phyloP scores from a whole-genome alignment of 1,284 basidiomycete species.

The Mrakiaceae sp. region DNA sequence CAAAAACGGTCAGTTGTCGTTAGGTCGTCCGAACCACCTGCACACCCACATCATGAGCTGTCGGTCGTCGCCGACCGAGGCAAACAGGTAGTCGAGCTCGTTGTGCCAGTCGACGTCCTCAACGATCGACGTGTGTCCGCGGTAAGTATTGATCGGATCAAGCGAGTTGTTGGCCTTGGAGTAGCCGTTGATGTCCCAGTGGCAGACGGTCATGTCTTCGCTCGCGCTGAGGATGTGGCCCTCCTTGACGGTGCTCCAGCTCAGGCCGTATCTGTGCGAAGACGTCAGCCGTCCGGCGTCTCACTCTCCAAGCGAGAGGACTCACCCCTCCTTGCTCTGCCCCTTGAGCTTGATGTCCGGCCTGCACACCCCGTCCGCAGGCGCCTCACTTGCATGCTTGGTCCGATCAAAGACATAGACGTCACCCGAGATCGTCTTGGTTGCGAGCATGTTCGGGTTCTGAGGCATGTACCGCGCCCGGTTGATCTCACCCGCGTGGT shows the following conservation, averaged over 20 bases:
- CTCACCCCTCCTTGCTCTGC: conserved; percentile 85
- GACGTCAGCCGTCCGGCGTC: conserved; percentile 4
- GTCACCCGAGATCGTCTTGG: conserved; percentile 80
- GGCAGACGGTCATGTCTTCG: conserved; percentile 91
- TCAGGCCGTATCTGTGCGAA: conserved; percentile 64
- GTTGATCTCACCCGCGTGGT: conserved; percentile 94
- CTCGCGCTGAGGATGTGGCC: conserved; percentile 87
- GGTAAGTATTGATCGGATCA: conserved; percentile 70
- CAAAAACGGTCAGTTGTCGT: background rate
- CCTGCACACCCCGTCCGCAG: conserved; percentile 66
- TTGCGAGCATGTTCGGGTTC: conserved; percentile 93
- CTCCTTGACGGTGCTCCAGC: conserved; percentile 73
- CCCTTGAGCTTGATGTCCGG: conserved; percentile 86
- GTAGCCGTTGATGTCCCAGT: conserved; percentile 91
- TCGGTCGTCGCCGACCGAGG: conserved; percentile 94
- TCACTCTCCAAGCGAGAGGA: conserved; percentile 2
- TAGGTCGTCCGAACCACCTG: background rate
- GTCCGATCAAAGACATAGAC: conserved; percentile 93
- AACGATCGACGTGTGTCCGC: conserved; percentile 78
- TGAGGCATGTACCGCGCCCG: conserved; percentile 97
- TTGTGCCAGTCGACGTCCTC: conserved; percentile 98
- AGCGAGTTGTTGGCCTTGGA: conserved; percentile 66
- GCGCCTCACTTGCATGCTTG: conserved; percentile 88
- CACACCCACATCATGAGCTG: conserved; percentile 71
- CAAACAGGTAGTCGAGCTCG: conserved; percentile 72